A percentile compares a stretch with the other conserved stretches of the same genome.
Conservation (phyloP, 495 filamentous ascomycete genomes). For the Trichoderma parareesei region DNA sequence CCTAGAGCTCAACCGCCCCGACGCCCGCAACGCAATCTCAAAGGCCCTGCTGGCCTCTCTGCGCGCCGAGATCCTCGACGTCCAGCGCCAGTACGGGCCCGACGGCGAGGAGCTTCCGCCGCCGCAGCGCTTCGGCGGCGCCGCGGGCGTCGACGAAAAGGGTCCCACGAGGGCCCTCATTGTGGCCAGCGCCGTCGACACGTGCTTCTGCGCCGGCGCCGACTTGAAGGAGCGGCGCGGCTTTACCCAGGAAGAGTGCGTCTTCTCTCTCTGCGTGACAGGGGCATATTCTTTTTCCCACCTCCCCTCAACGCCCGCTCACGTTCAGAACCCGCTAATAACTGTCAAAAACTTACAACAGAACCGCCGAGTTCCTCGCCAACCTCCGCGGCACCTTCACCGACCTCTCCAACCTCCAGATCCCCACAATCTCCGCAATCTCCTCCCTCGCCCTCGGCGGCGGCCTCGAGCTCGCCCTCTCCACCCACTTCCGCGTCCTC, state of each 20-base stretch:
- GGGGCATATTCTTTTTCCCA: too few species aligned
- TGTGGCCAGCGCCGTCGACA: slow-evolving; percentile 66
- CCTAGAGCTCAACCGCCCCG: slow-evolving; percentile 76
- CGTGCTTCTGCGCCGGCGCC: slow-evolving; percentile 86
- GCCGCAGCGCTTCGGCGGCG: slow-evolving; percentile 29
- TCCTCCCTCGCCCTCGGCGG: slow-evolving; percentile 78
- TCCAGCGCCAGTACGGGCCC: slow-evolving; percentile 58
- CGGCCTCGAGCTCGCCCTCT: slow-evolving; percentile 82
- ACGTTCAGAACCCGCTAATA: slow-evolving; percentile 3
- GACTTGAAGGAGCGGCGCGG: slow-evolving; percentile 80
- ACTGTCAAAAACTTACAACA: slow-evolving; percentile 22
- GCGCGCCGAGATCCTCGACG: slow-evolving; percentile 54
- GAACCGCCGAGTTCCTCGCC: slow-evolving; percentile 66
- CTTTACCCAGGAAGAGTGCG: slow-evolving; percentile 62
- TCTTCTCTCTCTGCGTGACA: not conserved
- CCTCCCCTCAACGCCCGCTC: slow-evolving; percentile 16
- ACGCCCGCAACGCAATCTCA: slow-evolving; percentile 85
- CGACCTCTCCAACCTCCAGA: slow-evolving; percentile 57
- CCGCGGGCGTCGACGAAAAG: slow-evolving; percentile 31
- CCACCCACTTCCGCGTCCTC: slow-evolving; percentile 79
- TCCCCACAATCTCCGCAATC: slow-evolving; percentile 84
- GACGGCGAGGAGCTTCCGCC: slow-evolving; percentile 39
- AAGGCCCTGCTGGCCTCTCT: slow-evolving; percentile 63
- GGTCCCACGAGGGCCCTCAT: slow-evolving; percentile 67
- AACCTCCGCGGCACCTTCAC: slow-evolving; percentile 65